These are phyloP conservation scores for Fistulina hepatica DNA, from an alignment of 1,284 basidiomycete genomes.

Conservation along the genomic window DNA sequence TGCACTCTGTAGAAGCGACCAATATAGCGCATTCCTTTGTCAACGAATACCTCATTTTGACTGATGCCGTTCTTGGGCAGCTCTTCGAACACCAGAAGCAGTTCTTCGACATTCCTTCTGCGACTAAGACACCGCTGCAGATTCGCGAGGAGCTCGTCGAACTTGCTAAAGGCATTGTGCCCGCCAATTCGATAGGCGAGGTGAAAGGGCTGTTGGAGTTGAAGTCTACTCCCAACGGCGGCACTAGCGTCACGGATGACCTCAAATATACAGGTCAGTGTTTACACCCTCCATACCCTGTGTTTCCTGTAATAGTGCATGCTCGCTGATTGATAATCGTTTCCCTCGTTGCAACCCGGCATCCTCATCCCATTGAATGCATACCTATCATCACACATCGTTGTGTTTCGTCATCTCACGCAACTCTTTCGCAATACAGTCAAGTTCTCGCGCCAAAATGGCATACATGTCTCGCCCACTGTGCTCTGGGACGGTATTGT, in stretches of 20 bases:
- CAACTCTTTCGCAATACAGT: constrained; percentile 30
- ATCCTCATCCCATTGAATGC: background rate
- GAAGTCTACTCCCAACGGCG: constrained; percentile 62
- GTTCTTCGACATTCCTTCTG: constrained; percentile 71
- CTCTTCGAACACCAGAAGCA: constrained; percentile 68
- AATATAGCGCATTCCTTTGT: no score
- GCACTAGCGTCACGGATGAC: constrained; percentile 68
- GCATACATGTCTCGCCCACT: constrained; percentile 88
- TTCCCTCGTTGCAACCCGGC: no score
- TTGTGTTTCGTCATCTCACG: background rate
- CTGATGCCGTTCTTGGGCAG: no score
- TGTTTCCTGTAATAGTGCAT: background rate
- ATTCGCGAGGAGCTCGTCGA: constrained; percentile 66
- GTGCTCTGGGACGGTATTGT: constrained; percentile 80
- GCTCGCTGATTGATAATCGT: constrained; percentile 1
- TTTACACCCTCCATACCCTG: constrained; percentile 2
- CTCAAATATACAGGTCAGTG: constrained; percentile 72
- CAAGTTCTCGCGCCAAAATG: constrained; percentile 86
- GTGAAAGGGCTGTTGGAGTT: constrained; percentile 40
- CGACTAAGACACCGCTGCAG: constrained; percentile 60
- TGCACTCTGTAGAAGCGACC: no score
- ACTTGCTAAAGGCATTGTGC: constrained; percentile 43
- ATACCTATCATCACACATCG: background rate
- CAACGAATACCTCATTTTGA: constrained; percentile 6
- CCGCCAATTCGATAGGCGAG: constrained; percentile 31